Base-by-base conservation (phyloP, 2,329 filamentous ascomycete species). In the Fusarium bactridioides region DNA sequence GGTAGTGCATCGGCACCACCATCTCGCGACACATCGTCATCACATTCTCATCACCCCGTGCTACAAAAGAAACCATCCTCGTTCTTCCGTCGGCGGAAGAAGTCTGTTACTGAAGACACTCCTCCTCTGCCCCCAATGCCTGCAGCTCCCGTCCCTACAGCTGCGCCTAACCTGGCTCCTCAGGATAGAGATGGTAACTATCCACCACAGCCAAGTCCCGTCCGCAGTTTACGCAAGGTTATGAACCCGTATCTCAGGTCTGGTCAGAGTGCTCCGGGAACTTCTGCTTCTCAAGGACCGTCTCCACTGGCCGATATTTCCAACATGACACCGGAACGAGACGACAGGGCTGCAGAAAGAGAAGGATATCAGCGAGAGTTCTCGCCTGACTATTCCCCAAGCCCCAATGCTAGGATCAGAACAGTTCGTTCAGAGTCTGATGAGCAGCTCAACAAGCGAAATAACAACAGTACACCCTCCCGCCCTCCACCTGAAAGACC, bases 61-160 rank as follows among this genome's bases (percentile, higher is more conserved):
- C 84, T 98, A 57, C 93, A 93, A 77, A 98, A 98, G 85, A 98
- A 98, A 81, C 90, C 94, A 8, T 97, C 95, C 2, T 95, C 94
- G 1, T 98, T 99, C 83, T 98, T 98, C 84, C 89, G 96, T 70
- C 89, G 96, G 67, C 89, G 95, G 71, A 98, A 98, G 88, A 97
- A 95, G 87, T 97, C 95, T 10, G 83, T 94, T 38, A 89, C 90
- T 19, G 94, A 97, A 70, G 86, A 89, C 27, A 87, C 87, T 43
- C 90, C 92, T 38, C 90, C 92, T 13, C 81, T 91, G 35, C 88
- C 87, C 2, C 76, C 82, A 37, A 86, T 81, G 66, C 86, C 79
- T 67, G 83, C 81, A 76, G 82, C 82, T 11, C 82, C 83, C 3
- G 73, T 84, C 56, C 81, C 84, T 27, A 76, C 79, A 33, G 74